Evolutionary conservation across 2,329 filamentous ascomycete species (phyloP).

Genomic region (Malbranchea cinnamomea): DNA sequence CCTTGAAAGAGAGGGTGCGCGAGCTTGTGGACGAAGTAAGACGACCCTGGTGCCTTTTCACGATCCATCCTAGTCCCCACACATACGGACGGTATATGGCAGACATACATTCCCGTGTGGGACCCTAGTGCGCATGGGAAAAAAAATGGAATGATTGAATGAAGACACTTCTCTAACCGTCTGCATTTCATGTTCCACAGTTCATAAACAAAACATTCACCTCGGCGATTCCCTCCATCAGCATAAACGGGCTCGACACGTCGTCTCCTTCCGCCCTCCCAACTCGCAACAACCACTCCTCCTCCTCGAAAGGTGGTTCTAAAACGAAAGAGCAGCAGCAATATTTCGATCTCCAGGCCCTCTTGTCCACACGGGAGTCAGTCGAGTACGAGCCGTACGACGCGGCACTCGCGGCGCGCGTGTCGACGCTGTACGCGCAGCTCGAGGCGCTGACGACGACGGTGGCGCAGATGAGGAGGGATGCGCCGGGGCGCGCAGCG

Average conservation of each 20-base stretch:
- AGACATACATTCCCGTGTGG: neutral
- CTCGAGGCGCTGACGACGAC: slow-evolving; percentile 33
- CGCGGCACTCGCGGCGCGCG: slow-evolving; percentile 25
- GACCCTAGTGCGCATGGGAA: no score
- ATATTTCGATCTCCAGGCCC: slow-evolving; percentile 18
- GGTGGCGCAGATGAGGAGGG: slow-evolving; percentile 31
- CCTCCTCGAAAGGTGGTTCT: slow-evolving; percentile 14
- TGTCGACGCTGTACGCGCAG: slow-evolving; percentile 32
- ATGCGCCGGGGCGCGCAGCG: slow-evolving; percentile 29
- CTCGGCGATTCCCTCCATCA: slow-evolving; percentile 29
- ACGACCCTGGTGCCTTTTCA: no score
- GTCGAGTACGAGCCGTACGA: slow-evolving; percentile 35
- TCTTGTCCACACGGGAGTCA: slow-evolving; percentile 26
- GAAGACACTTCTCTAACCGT: no score
- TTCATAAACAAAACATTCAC: slow-evolving; percentile 32
- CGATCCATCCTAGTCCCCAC: no score
- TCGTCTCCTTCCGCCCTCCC: slow-evolving; percentile 2
- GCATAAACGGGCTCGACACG: slow-evolving; percentile 34
- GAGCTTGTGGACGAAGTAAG: slow-evolving; percentile 27
- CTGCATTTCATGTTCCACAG: no score
- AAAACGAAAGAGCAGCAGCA: no score
- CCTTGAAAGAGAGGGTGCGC: slow-evolving; percentile 28
- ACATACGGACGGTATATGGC: no score
- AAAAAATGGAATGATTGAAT: no score
- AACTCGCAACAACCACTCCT: slow-evolving; percentile 4